These are phyloP conservation scores for Hyparrhenia diplandra DNA, from an alignment of 176 grass and related monocot genomes.

Conservation along the genomic window DNA sequence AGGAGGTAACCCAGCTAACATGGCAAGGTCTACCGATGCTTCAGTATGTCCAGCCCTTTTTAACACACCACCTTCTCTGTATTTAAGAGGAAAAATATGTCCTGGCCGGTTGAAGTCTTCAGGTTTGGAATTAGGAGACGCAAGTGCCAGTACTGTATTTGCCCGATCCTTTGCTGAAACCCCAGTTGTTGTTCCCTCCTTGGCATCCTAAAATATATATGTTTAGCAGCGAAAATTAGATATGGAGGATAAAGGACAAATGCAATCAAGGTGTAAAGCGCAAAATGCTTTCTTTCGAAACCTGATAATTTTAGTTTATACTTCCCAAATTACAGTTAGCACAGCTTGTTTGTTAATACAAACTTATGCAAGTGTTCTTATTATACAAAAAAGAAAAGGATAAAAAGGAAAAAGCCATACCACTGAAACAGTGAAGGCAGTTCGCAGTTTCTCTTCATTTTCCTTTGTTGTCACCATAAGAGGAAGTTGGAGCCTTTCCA, in stretches of 20 bases:
- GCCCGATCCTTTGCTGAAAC: conserved; percentile 86
- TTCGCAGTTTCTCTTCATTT: conserved; percentile 87
- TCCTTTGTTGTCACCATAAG: conserved; percentile 84
- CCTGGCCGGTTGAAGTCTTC: conserved; percentile 85
- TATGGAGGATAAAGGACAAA: background rate
- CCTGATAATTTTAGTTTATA: background rate
- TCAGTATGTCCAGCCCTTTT: conserved; percentile 98
- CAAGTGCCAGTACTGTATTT: conserved; percentile 62
- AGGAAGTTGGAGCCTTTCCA: conserved; percentile 81
- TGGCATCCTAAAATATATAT: conserved; percentile 64
- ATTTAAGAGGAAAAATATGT: conserved; percentile 95
- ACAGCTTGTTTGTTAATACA: background rate
- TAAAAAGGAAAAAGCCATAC: conserved; percentile 28
- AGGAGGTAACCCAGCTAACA: conserved; percentile 78
- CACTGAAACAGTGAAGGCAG: conserved; percentile 93
- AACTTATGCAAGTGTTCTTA: background rate
- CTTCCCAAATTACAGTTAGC: background rate
- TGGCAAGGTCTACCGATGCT: conserved; percentile 89
- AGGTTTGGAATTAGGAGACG: conserved; percentile 73
- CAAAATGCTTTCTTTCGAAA: background rate
- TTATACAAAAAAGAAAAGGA: background rate
- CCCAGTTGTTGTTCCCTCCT: conserved; percentile 89
- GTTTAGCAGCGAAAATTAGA: conserved; percentile 4
- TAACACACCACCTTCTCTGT: conserved; percentile 90
- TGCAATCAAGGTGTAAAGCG: background rate